A percentile compares a stretch with the other conserved stretches of the same genome.
Evolutionary conservation across 2,329 filamentous ascomycete genomes (phyloP).

Genomic region (Cryphonectria radicalis): DNA sequence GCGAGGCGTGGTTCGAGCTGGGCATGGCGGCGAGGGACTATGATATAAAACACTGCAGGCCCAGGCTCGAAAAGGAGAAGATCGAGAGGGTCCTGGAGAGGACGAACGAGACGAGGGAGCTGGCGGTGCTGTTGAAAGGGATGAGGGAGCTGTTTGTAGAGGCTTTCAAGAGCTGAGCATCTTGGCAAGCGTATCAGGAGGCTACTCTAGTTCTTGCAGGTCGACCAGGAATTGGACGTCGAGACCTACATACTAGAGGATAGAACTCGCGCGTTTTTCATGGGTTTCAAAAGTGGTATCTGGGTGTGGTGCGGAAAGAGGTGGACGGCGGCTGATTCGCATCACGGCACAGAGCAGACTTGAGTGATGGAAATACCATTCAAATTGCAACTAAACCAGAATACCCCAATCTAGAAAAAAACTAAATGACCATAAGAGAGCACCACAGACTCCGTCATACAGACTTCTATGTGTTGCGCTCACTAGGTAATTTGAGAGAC

Average conservation of each 20-base stretch:
- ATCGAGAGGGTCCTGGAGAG: conserved; percentile 77
- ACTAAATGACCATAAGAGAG: background rate
- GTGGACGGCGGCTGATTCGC: background rate
- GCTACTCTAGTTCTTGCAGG: background rate
- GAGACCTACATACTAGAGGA: background rate
- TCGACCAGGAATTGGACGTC: too few species aligned
- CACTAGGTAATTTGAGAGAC: background rate
- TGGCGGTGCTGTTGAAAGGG: conserved; percentile 74
- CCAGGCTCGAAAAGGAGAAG: conserved; percentile 79
- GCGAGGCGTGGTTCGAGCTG: conserved; percentile 92
- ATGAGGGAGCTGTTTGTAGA: conserved; percentile 81
- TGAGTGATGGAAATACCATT: background rate
- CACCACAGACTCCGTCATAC: background rate
- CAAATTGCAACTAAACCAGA: background rate
- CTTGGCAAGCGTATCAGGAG: background rate
- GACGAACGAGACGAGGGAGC: conserved; percentile 79
- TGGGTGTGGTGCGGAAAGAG: background rate
- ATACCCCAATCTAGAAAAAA: background rate
- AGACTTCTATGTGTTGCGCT: background rate
- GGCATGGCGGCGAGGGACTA: conserved; percentile 83
- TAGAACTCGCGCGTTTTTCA: background rate
- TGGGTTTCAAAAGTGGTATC: background rate
- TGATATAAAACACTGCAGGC: conserved; percentile 78
- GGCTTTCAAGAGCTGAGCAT: conserved; percentile 56
- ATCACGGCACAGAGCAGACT: background rate